These are phyloP conservation scores for Astraeus odoratus DNA, from an alignment of 768 basidiomycete genomes.

Conservation along the genomic window DNA sequence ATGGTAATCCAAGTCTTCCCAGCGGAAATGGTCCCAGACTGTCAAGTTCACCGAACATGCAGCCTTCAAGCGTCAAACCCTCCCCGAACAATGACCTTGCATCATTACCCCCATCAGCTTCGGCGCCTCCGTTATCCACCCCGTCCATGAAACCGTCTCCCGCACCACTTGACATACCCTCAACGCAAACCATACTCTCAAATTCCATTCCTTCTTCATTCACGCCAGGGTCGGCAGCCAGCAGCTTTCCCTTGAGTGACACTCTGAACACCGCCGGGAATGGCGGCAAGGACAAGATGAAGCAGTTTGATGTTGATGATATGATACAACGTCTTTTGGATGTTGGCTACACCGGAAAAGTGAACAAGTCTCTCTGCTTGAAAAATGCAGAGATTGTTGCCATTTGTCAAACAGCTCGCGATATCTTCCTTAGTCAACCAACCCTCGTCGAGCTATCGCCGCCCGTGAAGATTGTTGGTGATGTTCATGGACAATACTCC, in stretches of 20 bases:
- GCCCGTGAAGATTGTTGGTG: slow-evolving; percentile 98
- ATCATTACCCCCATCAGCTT: slow-evolving; percentile 27
- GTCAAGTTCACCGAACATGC: slow-evolving; percentile 20
- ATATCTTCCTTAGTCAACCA: slow-evolving; percentile 93
- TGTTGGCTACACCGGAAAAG: slow-evolving; percentile 96
- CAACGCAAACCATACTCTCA: slow-evolving; percentile 81
- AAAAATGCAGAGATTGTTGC: slow-evolving; percentile 95
- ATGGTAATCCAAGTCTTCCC: slow-evolving; percentile 26
- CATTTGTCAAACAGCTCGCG: slow-evolving; percentile 91
- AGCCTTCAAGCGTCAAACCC: slow-evolving; percentile 33
- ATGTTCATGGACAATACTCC: slow-evolving; percentile 98
- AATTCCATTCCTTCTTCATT: slow-evolving; percentile 45
- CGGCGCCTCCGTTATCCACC: slow-evolving; percentile 8
- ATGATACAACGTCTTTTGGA: slow-evolving; percentile 96
- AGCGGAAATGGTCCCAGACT: slow-evolving; percentile 37
- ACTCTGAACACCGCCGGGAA: slow-evolving; percentile 29
- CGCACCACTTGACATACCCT: slow-evolving; percentile 68
- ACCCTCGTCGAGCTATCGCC: slow-evolving; percentile 96
- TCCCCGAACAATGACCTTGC: slow-evolving; percentile 33
- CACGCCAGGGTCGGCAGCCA: slow-evolving; percentile 45
- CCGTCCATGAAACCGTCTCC: slow-evolving; percentile 35
- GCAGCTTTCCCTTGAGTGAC: slow-evolving; percentile 33
- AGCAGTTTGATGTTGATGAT: slow-evolving; percentile 89
- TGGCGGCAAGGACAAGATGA: slow-evolving; percentile 50
- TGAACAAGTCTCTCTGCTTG: slow-evolving; percentile 89